These are phyloP conservation scores for Hymenoscyphus albidus DNA, from an alignment of 2,329 filamentous ascomycete genomes.

Conservation along the genomic window DNA sequence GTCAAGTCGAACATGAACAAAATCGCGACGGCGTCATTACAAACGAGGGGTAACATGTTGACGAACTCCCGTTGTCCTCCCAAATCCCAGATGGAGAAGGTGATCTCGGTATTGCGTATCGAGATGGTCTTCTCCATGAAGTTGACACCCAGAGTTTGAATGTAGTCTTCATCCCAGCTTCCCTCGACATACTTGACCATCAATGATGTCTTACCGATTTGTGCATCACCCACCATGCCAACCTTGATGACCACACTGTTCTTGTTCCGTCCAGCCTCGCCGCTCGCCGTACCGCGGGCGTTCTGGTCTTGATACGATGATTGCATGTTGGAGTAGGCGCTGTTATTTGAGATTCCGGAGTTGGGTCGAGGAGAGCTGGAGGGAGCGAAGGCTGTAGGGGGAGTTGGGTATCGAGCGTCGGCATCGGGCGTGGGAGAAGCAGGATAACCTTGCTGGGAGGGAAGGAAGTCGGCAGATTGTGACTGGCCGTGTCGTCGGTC, in stretches of 20 bases:
- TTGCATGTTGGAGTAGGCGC: conserved; percentile 33
- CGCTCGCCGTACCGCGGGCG: conserved; percentile 25
- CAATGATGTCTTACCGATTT: conserved; percentile 97
- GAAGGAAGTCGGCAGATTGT: conserved; percentile 34
- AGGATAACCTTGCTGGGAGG: conserved; percentile 29
- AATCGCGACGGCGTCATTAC: conserved; percentile 97
- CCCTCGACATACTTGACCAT: conserved; percentile 99
- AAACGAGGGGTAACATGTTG: conserved; percentile 99
- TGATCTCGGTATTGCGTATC: conserved; percentile 98
- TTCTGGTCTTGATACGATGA: conserved; percentile 35
- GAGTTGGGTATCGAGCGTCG: conserved; percentile 34
- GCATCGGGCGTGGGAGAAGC: conserved; percentile 28
- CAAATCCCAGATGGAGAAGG: conserved; percentile 98
- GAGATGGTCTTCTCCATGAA: conserved; percentile 99
- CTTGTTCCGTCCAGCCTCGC: conserved; percentile 36
- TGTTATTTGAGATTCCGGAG: conserved; percentile 33
- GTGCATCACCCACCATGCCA: conserved; percentile 97
- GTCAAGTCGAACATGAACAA: conserved; percentile 99
- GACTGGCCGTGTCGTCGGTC: conserved; percentile 32
- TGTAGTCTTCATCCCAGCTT: conserved; percentile 99
- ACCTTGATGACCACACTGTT: conserved; percentile 96
- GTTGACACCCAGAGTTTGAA: conserved; percentile 96
- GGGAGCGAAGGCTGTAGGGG: conserved; percentile 32
- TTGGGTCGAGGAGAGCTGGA: conserved; percentile 33
- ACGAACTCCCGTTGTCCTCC: conserved; percentile 98